Evolutionary conservation across 257 asterid species (phyloP).

Genomic region (Petunia secreta): DNA sequence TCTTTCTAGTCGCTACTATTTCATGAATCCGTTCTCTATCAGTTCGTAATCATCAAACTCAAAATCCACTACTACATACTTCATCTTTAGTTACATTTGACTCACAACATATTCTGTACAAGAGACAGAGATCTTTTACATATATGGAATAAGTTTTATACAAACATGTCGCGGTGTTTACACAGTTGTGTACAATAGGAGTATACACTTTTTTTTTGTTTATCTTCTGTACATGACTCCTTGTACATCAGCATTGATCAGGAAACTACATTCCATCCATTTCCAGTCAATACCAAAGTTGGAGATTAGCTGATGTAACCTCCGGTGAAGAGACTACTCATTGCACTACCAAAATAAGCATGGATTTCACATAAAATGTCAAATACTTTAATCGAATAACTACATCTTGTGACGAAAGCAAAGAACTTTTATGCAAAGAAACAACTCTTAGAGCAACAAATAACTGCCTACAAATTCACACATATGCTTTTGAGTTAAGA

Average conservation of each 20-base stretch:
- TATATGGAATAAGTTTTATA: not conserved
- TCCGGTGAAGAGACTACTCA: not conserved
- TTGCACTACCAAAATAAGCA: not conserved
- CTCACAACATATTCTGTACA: not conserved
- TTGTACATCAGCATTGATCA: constrained; percentile 6
- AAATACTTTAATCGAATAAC: not conserved
- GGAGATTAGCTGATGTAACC: not conserved
- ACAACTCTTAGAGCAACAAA: not conserved
- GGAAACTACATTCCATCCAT: not conserved
- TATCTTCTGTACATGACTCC: not conserved
- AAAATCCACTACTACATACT: not conserved
- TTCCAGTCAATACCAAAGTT: constrained; percentile 12
- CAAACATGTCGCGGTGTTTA: not conserved
- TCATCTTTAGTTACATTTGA: not conserved
- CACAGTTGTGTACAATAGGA: not conserved
- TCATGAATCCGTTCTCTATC: not conserved
- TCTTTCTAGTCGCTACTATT: constrained; percentile 2
- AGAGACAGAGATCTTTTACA: not conserved
- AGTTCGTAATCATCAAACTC: not conserved
- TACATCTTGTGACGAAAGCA: not conserved
- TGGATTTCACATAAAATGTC: constrained; percentile 1
- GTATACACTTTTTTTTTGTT: not conserved
- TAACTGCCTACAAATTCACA: not conserved
- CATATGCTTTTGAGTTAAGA: not conserved
- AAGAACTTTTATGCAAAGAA: not conserved